Evolutionary conservation across 139 green algal genomes (phyloP).

Genomic region (Closterium sp.): DNA sequence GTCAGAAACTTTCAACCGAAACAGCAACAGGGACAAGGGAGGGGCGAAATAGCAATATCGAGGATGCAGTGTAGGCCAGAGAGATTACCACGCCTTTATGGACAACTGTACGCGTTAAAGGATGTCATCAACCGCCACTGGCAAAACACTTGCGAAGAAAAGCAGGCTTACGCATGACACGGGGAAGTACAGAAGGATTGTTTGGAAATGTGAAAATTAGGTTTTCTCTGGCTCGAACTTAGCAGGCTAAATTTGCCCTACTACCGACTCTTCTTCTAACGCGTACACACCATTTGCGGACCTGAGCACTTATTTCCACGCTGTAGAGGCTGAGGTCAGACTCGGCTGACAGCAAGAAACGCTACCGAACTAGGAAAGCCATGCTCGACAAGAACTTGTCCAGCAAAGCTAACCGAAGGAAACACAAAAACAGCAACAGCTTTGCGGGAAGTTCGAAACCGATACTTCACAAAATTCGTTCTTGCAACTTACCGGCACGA

Average conservation of each 20-base stretch:
- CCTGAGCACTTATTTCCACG: background rate
- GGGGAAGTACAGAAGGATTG: background rate
- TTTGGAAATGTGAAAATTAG: background rate
- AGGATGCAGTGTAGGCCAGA: background rate
- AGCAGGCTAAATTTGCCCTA: background rate
- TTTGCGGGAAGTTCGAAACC: background rate
- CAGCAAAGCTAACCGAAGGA: background rate
- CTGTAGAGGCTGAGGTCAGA: background rate
- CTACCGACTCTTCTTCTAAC: background rate
- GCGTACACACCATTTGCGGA: background rate
- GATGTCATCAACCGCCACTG: background rate
- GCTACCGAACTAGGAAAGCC: too few species aligned
- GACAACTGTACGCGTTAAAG: background rate
- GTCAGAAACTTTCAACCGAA: background rate
- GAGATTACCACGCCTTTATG: background rate
- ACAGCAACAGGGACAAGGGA: too few species aligned
- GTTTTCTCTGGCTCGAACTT: background rate
- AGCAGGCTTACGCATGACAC: background rate
- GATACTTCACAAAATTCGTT: background rate
- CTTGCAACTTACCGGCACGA: slow-evolving; percentile 43
- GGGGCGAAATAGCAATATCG: too few species aligned
- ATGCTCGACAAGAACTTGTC: background rate
- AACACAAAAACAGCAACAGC: background rate
- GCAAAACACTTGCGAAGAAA: background rate
- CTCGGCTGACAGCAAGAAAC: too few species aligned